Percentiles rank a stretch among this genome's conserved stretches.
phyloP scores from a whole-genome alignment of 169 alveolate species.

The Plasmodium fragile region DNA sequence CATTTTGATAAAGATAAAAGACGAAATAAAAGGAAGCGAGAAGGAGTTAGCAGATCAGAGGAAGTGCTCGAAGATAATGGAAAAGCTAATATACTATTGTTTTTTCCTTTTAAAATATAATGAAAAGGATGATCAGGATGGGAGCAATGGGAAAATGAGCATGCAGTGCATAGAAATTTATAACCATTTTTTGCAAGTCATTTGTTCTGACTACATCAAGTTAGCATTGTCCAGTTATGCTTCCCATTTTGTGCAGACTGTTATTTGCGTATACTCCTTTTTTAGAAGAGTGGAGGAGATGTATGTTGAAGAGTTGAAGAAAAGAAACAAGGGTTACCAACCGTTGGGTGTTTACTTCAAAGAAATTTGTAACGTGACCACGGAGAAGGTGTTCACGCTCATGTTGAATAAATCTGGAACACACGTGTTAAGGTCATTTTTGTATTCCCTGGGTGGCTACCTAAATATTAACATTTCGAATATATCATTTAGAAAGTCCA shows the following conservation, averaged over 20 bases:
- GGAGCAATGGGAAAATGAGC: constrained; percentile 45
- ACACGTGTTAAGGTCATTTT: constrained; percentile 67
- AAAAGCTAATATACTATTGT: constrained; percentile 59
- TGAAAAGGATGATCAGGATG: constrained; percentile 15
- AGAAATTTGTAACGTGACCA: constrained; percentile 9
- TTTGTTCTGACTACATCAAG: not conserved
- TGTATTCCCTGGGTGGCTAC: constrained; percentile 61
- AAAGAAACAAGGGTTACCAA: constrained; percentile 3
- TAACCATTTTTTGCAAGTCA: constrained; percentile 17
- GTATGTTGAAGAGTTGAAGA: constrained; percentile 49
- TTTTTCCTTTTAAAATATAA: constrained; percentile 64
- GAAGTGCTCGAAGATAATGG: constrained; percentile 60
- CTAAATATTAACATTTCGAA: constrained; percentile 28
- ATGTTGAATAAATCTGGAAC: constrained; percentile 52
- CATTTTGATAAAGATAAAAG: constrained; percentile 39
- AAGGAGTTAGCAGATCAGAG: constrained; percentile 10
- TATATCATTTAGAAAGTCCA: constrained; percentile 74
- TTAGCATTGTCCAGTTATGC: constrained; percentile 34
- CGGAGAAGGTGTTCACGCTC: constrained; percentile 22
- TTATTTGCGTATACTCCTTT: constrained; percentile 34
- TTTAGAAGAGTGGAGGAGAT: constrained; percentile 60
- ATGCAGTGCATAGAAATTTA: constrained; percentile 54
- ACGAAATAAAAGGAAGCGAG: constrained; percentile 53
- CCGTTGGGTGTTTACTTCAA: not conserved
- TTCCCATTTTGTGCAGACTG: constrained; percentile 63